Evolutionary conservation across 805 yeast genomes (phyloP).

Genomic region (Nakazawaea anatomiae): DNA sequence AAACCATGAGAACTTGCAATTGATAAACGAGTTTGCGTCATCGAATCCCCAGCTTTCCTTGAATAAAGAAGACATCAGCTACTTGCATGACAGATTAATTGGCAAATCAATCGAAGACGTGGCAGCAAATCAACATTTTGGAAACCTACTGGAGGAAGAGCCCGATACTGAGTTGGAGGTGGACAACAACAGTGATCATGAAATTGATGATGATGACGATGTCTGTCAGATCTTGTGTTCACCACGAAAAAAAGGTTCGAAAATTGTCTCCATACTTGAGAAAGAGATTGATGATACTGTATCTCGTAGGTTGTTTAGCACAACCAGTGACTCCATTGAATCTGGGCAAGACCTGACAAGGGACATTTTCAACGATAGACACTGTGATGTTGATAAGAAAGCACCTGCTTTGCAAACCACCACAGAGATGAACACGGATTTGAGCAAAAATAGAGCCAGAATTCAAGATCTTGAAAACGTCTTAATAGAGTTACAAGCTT

Average conservation of each 20-base stretch:
- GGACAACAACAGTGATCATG: neutral
- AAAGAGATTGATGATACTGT: too few relatives aligned
- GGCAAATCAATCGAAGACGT: neutral
- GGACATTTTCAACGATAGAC: conserved; percentile 1
- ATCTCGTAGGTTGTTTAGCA: too few relatives aligned
- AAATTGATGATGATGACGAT: neutral
- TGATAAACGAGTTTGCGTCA: neutral
- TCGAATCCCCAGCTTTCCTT: neutral
- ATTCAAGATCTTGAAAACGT: conserved; percentile 4
- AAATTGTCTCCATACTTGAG: neutral
- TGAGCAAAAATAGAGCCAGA: neutral
- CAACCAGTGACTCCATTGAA: neutral
- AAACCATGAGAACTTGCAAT: neutral
- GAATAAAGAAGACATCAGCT: neutral
- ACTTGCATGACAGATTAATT: conserved; percentile 1
- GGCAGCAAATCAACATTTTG: neutral
- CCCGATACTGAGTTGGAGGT: neutral
- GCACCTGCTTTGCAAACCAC: neutral
- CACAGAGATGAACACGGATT: neutral
- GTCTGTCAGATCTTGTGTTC: conserved; percentile 7
- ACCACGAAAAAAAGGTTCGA: conserved; percentile 5
- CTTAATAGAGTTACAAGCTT: conserved; percentile 2
- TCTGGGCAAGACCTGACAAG: neutral
- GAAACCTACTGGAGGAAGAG: too few relatives aligned
- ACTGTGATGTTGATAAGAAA: neutral